Percentiles rank a stretch among this genome's conserved stretches.
phyloP scores from a whole-genome alignment of 257 asterid species.

The Verbascum thapsus region DNA sequence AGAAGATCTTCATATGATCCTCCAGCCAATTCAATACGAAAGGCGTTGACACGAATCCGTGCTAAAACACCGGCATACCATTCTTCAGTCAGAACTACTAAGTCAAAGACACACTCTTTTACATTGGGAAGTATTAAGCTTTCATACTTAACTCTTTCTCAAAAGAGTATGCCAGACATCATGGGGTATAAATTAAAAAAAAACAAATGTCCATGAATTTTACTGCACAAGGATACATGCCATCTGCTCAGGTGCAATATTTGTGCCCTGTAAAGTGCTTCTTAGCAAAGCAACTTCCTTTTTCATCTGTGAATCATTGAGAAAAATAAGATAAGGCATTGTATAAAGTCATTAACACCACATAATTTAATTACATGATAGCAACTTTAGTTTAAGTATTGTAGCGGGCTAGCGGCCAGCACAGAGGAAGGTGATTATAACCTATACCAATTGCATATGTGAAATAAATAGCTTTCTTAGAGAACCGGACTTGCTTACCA shows the following conservation, averaged over 20 bases:
- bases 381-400: conserved; percentile 13
- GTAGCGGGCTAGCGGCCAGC: background rate
- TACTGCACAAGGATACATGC: conserved; percentile 63
- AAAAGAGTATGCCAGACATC: conserved; percentile 17
- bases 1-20: conserved; percentile 75
- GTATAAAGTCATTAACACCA: background rate
- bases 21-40: conserved; percentile 71
- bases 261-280: conserved; percentile 52
- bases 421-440: conserved; percentile 3
- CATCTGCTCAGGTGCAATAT: conserved; percentile 46
- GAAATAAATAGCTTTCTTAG: background rate
- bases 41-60: conserved; percentile 84
- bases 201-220: conserved; percentile 23
- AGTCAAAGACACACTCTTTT: conserved; percentile 43
- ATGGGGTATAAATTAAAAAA: background rate
- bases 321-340: background rate
- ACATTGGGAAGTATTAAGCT: conserved; percentile 18
- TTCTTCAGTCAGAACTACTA: conserved; percentile 74
- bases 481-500: conserved; percentile 44
- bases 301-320: conserved; percentile 53
- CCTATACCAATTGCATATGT: conserved; percentile 3
- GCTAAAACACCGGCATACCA: conserved; percentile 77
- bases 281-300: conserved; percentile 57
- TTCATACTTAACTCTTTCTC: background rate
- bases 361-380: background rate